phyloP scores from a whole-genome alignment of 495 filamentous ascomycete species.

The Aspergillus egyptiacus region DNA sequence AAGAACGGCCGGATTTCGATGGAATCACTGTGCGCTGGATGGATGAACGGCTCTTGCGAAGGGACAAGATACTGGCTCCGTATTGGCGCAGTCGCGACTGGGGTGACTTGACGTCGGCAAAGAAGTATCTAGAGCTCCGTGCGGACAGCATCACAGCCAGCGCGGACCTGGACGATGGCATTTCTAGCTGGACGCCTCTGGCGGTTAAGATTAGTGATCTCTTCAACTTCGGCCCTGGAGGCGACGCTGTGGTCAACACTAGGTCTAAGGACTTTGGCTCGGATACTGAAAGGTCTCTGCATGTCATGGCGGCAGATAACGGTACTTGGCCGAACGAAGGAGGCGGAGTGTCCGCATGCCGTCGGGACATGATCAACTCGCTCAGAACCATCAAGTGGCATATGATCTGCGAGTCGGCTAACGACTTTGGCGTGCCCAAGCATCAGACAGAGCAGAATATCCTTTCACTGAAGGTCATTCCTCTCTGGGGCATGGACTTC shows the following conservation, averaged over 20 bases:
- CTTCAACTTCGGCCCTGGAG: constrained; percentile 59
- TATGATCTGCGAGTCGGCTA: constrained; percentile 60
- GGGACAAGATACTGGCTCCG: constrained; percentile 46
- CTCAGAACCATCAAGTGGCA: constrained; percentile 58
- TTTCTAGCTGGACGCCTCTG: constrained; percentile 53
- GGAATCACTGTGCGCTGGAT: constrained; percentile 59
- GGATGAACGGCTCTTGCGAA: constrained; percentile 54
- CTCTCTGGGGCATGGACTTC: constrained; percentile 62
- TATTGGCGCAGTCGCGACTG: constrained; percentile 56
- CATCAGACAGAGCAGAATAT: constrained; percentile 63
- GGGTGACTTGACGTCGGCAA: constrained; percentile 48
- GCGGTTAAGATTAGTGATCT: constrained; percentile 59
- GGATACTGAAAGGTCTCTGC: constrained; percentile 51
- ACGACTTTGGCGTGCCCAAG: constrained; percentile 60
- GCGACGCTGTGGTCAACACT: constrained; percentile 45
- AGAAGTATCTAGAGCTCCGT: constrained; percentile 49
- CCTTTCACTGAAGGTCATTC: constrained; percentile 58
- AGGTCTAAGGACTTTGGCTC: constrained; percentile 37
- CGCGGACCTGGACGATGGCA: constrained; percentile 54
- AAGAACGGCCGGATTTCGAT: constrained; percentile 51
- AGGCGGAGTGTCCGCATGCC: constrained; percentile 61
- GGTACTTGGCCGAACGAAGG: constrained; percentile 64
- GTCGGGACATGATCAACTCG: constrained; percentile 62
- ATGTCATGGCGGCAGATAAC: constrained; percentile 58
- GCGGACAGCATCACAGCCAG: constrained; percentile 56